Evolutionary conservation across 441 rosid species (phyloP).

Genomic region (Bruguiera hainesii): DNA sequence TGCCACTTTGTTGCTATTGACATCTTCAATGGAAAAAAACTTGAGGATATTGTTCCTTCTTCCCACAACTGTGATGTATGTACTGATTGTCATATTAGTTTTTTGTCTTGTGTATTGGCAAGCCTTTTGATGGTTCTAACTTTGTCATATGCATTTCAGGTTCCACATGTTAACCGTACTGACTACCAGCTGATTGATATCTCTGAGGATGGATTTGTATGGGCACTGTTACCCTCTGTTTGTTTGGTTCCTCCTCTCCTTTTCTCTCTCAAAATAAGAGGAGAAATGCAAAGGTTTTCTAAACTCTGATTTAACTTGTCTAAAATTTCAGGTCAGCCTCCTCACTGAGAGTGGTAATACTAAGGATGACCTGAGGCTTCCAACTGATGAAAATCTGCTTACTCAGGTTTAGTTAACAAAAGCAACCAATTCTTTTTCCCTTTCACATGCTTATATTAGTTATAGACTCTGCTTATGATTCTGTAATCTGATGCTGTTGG

Average conservation of each 20-base stretch:
- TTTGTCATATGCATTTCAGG: constrained; percentile 33
- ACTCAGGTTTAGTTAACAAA: constrained; percentile 43
- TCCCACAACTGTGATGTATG: constrained; percentile 96
- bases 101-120: not conserved
- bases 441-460: no score
- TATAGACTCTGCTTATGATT: not conserved
- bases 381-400: constrained; percentile 77
- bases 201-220: constrained; percentile 95
- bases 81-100: not conserved
- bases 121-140: not conserved
- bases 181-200: constrained; percentile 95
- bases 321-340: constrained; percentile 63
- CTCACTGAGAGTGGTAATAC: constrained; percentile 82
- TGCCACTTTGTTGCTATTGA: constrained; percentile 95
- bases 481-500: not conserved
- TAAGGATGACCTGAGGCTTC: constrained; percentile 95
- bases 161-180: constrained; percentile 87
- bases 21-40: constrained; percentile 88
- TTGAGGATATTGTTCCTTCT: constrained; percentile 94
- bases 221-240: not conserved
- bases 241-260: not conserved
- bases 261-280: not conserved
- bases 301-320: not conserved
- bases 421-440: not conserved
- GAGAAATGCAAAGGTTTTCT: no score